Base-by-base conservation (phyloP, 225 moss, liverwort and hornwort genomes). In the Polytrichum formosum region DNA sequence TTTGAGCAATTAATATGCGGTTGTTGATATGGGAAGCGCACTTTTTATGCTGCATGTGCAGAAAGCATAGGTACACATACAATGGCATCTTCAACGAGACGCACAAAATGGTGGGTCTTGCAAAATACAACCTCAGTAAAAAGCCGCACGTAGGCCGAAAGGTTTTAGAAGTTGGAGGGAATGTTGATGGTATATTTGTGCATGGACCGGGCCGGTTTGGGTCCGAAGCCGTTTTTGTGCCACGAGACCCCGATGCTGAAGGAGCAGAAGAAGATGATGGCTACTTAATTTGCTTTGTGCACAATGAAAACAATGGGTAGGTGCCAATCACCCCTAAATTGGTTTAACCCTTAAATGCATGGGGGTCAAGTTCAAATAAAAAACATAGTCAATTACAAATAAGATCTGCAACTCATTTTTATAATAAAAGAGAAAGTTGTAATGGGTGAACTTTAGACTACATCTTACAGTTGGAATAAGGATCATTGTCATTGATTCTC, bases 181-280 rank as follows among this genome's bases (percentile, higher is more conserved):
- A 84, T 56, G 79, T 91, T 30, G 88, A 72, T 67, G 87, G 73
- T 63, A 33, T 78, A 25, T 89, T 79, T 67, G 22, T 67, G 19
- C 78, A 87, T 73, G 96, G 93, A 55, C 71, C 73, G 21, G 75
- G 73, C 9, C 84, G 84, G 20, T 89, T 66, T 31, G 93, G 90
- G 56, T 87, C 84, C 53, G 96, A 96, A 61, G 74, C 83, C 53
- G 76, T 96, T 28, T 93, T 84, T 63, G 84, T 96, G 27, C 93
- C 93, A 55, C 73, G 65, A 16, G 78, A 72, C 5, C 79, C 81
- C 23, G 87, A 84, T 68, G 20, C 2, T 6, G 89, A 68, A 73
- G 67, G 80, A 10, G 88, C 72, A 67, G 77, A 68, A 4, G 91
- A 96, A 80, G 96, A 93, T 70, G 96, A 96, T n/a, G 93, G 93